Base-by-base conservation (phyloP, 331 rosid genomes). In the Pyrus hybrid region DNA sequence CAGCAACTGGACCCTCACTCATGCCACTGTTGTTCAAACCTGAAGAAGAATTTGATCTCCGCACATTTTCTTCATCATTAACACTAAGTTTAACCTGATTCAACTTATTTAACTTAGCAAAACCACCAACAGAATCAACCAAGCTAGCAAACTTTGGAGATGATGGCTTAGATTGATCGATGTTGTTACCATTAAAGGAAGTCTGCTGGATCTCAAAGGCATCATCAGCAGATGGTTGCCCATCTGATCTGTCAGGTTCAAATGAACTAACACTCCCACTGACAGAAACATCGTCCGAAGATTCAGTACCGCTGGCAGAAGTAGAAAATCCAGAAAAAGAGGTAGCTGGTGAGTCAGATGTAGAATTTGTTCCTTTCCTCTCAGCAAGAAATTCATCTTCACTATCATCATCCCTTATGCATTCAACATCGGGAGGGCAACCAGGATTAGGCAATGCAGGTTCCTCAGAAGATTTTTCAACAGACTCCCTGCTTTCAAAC, bases 251-350 rank as follows among this genome's bases (percentile, higher is more conserved):
- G 71, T 85, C 95, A 56, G 81, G 83, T 64, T 88, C 97, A 66
- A 57, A 80, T 63, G 92, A 89, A 80, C 80, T 70, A 77, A 82
- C 74, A 78, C 90, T 88, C 78, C 87, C 96, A 86, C 89, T 80
- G 60, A 79, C 83, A 84, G 98, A 92, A 80, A 79, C 83, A 76
- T 90, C 95, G 76, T 93, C 97, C 29, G 95, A 88, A 76, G 88
- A 86, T 68, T 83, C 96, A n/a, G 88, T 79, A 33, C 80, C 26
- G 28, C 30, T 54, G 3, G 72, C n/a, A 77, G 94, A 84, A 82
- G 91, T 85, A 13, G 97, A 90, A 81, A 88, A 91, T 77, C 97
- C 97, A 83, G 98, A 93, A 80, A 90, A 91, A 45, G 93, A 84
- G 54, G 83, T 68, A 68, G 86, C 74, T 56, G 94, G 85, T 61